Evolutionary conservation across 73 alveolate genomes (phyloP), one percentile per base, ranked within the genome.

Genomic region (Blepharisma japonicum): DNA sequence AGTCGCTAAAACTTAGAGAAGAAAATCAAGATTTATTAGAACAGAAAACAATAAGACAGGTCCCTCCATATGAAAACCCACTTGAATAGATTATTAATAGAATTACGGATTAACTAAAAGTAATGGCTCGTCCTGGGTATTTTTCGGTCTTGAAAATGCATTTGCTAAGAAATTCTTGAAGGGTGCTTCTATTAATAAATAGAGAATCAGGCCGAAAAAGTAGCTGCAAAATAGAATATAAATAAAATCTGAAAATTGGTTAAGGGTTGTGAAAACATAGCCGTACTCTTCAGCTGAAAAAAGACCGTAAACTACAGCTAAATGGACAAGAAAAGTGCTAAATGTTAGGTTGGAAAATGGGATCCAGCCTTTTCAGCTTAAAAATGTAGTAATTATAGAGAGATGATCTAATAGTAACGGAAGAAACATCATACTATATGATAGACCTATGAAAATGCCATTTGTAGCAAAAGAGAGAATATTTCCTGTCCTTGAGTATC

Each of bases 1-100:
- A 45, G 5, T 11, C 11, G 66, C 11, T 7, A 1, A 70, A 70
- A 70, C 80, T 70, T 0, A 9, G 45, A 70, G 80, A 23, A 39
- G 80, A 70, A 70, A 45, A 70, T 18, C 21, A 11, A n/a, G 80
- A 70, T 7, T 54, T 70, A 14, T 7, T 7, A 8, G 55, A 70
- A 9, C 80, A 70, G 61, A 54, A 18, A n/a, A 70, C 32, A 18
- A 47, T 70, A 14, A 9, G 80, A 4, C 25, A 39, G 27, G 80
- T 70, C 18, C 74, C 74, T 14, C 49, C 49, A 20, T 61, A 61
- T 61, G 47, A 18, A 9, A 61, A 61, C 23, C 74, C 74, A 20
- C 46, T 61, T 14, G 47, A 61, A 14, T 61, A 25, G 23, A 25
- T n/a, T 61, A 14, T 9, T 14, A 61, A 61, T 51, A 51, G 66